Base-by-base conservation (phyloP, 306 rosid species). In the Dryas drummondii region DNA sequence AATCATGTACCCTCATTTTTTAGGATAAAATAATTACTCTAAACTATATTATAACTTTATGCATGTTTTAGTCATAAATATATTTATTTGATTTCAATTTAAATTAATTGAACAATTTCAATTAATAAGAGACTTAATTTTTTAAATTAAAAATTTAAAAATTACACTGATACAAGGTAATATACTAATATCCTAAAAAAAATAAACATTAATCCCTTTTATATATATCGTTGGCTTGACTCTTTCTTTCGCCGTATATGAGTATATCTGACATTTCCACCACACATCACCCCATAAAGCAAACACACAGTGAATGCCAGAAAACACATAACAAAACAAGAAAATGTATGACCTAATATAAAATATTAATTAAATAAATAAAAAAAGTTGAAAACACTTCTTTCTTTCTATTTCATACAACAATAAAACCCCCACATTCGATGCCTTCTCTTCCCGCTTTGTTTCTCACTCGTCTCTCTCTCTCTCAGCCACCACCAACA, bases 241-340 rank as follows among this genome's bases (percentile, higher is more conserved):
- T 57, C 56, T 71, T 42, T 26, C 51, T 70, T 76, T 42, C 70
- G 77, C 77, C 82, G 69, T n/a, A n/a, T n/a, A n/a, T n/a, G n/a
- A n/a, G n/a, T 77, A 78, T 80, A 16, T 26, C 71, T 83, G 73
- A 84, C 87, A 75, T 81, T 68, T 87, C 76, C 80, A 66, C 60
- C 76, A 22, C 83, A 70, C 87, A 75, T 71, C 56, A 83, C 54
- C 63, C 78, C 65, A 79, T 74, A 76, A 81, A 78, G 79, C 79
- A 70, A 62, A 53, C 42, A 9, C 40, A 42, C 27, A 44, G 42
- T 3, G 22, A 4, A 41, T 16, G 41, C 40, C 59, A 32, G 9
- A 61, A 72, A 22, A 56, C 64, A 12, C 64, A 32, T 46, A 32
- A 60, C 7, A 53, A 65, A 16, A 13, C 73, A 32, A 53, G 9